Evolutionary conservation across 2,329 filamentous ascomycete species (phyloP).

Genomic region (Dendryphion nanum): DNA sequence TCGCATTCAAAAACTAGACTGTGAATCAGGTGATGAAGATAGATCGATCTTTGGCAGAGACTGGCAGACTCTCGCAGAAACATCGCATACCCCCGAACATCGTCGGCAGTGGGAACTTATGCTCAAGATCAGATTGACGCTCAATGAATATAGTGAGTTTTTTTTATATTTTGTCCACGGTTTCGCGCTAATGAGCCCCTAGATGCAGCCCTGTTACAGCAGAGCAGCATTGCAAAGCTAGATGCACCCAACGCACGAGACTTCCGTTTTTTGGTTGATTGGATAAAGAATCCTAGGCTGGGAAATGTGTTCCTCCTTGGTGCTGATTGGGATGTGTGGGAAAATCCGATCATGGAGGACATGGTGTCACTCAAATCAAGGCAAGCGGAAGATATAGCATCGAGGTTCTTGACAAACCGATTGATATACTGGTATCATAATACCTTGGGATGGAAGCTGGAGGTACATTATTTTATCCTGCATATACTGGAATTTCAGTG

Average conservation of each 20-base stretch:
- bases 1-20: background rate
- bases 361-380: constrained; percentile 1
- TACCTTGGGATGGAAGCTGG: constrained; percentile 2
- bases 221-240: background rate
- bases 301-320: constrained; percentile 7
- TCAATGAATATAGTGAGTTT: background rate
- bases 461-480: background rate
- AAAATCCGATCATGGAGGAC: constrained; percentile 4
- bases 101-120: background rate
- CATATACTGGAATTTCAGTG: background rate
- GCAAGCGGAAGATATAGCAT: background rate
- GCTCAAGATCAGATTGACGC: background rate
- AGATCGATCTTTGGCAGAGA: constrained; percentile 1
- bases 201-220: background rate
- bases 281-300: constrained; percentile 5
- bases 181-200: background rate
- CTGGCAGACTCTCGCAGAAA: constrained; percentile 1
- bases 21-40: constrained; percentile 1
- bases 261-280: background rate
- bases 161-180: background rate
- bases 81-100: background rate
- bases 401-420: background rate
- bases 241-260: background rate
- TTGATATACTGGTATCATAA: constrained; percentile 4
- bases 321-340: constrained; percentile 7